Evolutionary conservation across 2,329 filamentous ascomycete genomes (phyloP).

Genomic region (Penicillium rolfsii): DNA sequence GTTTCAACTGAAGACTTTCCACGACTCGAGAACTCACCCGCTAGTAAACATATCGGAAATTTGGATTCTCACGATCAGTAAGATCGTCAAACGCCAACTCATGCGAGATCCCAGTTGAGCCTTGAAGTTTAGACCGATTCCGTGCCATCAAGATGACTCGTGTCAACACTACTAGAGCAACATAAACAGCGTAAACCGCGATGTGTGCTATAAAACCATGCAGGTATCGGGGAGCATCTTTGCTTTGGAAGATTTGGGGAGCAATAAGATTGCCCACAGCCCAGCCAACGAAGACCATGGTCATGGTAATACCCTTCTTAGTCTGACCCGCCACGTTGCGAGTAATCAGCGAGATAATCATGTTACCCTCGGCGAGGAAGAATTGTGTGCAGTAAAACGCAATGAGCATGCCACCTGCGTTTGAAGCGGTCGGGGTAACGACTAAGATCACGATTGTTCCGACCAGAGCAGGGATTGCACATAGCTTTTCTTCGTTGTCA

Average conservation of each 20-base stretch:
- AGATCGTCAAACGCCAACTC: conserved; percentile 23
- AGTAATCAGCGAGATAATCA: conserved; percentile 48
- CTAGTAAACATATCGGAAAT: too few species aligned
- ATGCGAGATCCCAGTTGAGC: conserved; percentile 9
- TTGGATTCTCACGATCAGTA: conserved; percentile 17
- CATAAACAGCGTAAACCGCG: conserved; percentile 23
- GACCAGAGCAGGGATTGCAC: conserved; percentile 62
- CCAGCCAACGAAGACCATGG: conserved; percentile 62
- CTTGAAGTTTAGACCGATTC: conserved; percentile 6
- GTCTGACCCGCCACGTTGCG: conserved; percentile 71
- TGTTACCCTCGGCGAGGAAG: conserved; percentile 68
- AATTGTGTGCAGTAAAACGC: conserved; percentile 72
- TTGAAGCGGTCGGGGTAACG: conserved; percentile 56
- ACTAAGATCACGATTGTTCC: conserved; percentile 71
- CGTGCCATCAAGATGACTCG: conserved; percentile 11
- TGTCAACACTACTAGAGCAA: conserved; percentile 12
- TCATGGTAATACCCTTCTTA: conserved; percentile 67
- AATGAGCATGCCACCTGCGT: conserved; percentile 66
- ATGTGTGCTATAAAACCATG: conserved; percentile 24
- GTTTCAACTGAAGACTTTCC: too few species aligned
- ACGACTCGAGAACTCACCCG: too few species aligned
- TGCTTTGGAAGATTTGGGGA: conserved; percentile 18
- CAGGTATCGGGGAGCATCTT: conserved; percentile 21
- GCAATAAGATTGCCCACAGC: conserved; percentile 23
- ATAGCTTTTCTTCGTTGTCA: neutral